Evolutionary conservation across 192 early-diverging fungal species (phyloP).

Genomic region (Allomyces macrogynus): DNA sequence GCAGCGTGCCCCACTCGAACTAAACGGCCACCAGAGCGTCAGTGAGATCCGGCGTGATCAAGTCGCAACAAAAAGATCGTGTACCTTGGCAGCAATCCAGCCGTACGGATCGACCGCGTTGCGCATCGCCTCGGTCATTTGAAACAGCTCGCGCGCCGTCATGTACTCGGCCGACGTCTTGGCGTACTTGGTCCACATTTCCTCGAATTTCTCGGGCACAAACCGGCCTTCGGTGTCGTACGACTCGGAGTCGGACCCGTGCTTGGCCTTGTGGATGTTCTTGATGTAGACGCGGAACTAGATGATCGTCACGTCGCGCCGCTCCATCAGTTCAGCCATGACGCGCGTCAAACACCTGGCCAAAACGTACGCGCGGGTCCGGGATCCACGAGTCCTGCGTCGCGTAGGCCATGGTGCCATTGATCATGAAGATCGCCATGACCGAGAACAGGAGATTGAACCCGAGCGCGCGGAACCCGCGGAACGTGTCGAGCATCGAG

Average conservation of each 20-base stretch:
- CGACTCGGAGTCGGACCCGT: slow-evolving; percentile 24
- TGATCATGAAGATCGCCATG: slow-evolving; percentile 15
- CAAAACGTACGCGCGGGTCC: slow-evolving; percentile 10
- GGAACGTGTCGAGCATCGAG: slow-evolving; percentile 13
- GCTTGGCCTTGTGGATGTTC: slow-evolving; percentile 25
- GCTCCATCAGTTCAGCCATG: too few species aligned
- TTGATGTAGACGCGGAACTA: slow-evolving; percentile 3
- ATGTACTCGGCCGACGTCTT: not conserved
- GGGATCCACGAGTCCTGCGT: slow-evolving; percentile 19
- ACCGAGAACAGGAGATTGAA: slow-evolving; percentile 21
- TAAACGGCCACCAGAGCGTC: not conserved
- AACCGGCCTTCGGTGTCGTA: slow-evolving; percentile 26
- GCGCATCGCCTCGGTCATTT: not conserved
- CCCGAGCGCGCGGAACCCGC: slow-evolving; percentile 19
- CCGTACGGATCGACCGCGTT: not conserved
- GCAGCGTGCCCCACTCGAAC: not conserved
- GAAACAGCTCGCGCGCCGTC: not conserved
- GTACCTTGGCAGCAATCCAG: not conserved
- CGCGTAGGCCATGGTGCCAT: slow-evolving; percentile 15
- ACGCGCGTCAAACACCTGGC: too few species aligned
- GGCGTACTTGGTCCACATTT: slow-evolving; percentile 22
- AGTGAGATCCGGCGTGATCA: too few species aligned
- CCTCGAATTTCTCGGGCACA: slow-evolving; percentile 30
- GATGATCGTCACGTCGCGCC: too few species aligned
- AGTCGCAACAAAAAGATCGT: too few species aligned